A percentile compares a stretch with the other conserved stretches of the same genome.
Evolutionary conservation across 192 early-diverging fungal genomes (phyloP).

Genomic region (Nowakowskiella sp.): DNA sequence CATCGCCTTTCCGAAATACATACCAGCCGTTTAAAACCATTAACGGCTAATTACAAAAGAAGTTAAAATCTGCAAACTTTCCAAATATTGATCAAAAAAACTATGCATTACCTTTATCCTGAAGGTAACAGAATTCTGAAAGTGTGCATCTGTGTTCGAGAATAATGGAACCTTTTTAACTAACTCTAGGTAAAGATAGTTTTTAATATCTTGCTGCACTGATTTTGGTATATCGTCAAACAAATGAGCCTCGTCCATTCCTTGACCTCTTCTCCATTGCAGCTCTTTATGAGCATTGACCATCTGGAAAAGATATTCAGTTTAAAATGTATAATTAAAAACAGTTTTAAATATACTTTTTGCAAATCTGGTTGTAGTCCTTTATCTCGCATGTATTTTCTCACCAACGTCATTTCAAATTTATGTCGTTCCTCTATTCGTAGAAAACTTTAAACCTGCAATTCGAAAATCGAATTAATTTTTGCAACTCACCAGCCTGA

Average conservation of each 20-base stretch:
- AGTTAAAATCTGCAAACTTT: background rate
- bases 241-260: conserved; percentile 24
- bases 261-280: conserved; percentile 26
- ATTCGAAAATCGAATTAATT: background rate
- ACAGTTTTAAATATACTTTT: conserved; percentile 2
- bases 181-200: conserved; percentile 23
- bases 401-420: conserved; percentile 22
- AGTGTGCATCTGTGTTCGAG: conserved; percentile 17
- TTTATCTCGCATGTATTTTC: conserved; percentile 21
- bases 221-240: conserved; percentile 23
- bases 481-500: conserved; percentile 18
- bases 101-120: conserved; percentile 16
- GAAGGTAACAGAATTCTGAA: conserved; percentile 22
- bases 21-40: conserved; percentile 21
- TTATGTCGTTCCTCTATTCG: conserved; percentile 28
- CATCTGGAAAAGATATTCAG: no score
- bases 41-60: conserved; percentile 13
- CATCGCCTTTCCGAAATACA: conserved; percentile 27
- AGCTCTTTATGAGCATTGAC: conserved; percentile 27
- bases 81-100: background rate
- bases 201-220: conserved; percentile 30
- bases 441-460: no score
- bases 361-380: conserved; percentile 16
- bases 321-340: background rate
- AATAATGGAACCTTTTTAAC: conserved; percentile 26